Percentiles rank a stretch among this genome's conserved stretches.
phyloP scores from a whole-genome alignment of 2,329 filamentous ascomycete genomes.

The Hypoxylon rubiginosum region DNA sequence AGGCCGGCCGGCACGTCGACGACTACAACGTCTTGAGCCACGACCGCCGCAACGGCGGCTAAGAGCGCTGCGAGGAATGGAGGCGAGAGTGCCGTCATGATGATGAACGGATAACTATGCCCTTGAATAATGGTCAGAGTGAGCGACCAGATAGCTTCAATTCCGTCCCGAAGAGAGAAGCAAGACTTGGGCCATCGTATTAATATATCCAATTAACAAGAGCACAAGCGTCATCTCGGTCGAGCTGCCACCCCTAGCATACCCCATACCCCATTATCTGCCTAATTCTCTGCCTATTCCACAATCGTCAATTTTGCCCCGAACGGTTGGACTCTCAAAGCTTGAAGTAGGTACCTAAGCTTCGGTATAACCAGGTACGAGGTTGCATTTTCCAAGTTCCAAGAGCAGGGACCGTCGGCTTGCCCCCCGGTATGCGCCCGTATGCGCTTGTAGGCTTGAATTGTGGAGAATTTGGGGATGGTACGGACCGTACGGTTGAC shows the following conservation, averaged over 20 bases:
- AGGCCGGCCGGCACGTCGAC: slow-evolving; percentile 47
- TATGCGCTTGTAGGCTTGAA: background rate
- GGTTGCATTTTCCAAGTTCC: slow-evolving; percentile 34
- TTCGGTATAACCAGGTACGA: slow-evolving; percentile 28
- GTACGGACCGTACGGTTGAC: slow-evolving; percentile 25
- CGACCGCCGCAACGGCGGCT: slow-evolving; percentile 14
- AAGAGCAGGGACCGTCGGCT: slow-evolving; percentile 7
- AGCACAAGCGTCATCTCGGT: slow-evolving; percentile 20
- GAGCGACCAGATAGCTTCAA: background rate
- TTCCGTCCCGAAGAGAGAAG: background rate
- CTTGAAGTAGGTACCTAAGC: background rate
- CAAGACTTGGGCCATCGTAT: slow-evolving; percentile 21
- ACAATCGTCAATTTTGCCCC: slow-evolving; percentile 3
- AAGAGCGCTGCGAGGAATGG: slow-evolving; percentile 27
- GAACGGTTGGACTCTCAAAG: background rate
- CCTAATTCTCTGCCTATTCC: background rate
- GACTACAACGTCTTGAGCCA: slow-evolving; percentile 36
- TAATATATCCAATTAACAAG: background rate
- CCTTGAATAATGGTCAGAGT: background rate
- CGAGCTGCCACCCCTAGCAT: slow-evolving; percentile 1
- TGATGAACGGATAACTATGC: background rate
- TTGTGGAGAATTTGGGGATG: slow-evolving; percentile 37
- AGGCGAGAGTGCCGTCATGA: slow-evolving; percentile 31
- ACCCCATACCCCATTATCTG: background rate
- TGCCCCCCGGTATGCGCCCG: background rate